Conservation (phyloP, 106 monocot genomes). For the Platanthera zijinensis region DNA sequence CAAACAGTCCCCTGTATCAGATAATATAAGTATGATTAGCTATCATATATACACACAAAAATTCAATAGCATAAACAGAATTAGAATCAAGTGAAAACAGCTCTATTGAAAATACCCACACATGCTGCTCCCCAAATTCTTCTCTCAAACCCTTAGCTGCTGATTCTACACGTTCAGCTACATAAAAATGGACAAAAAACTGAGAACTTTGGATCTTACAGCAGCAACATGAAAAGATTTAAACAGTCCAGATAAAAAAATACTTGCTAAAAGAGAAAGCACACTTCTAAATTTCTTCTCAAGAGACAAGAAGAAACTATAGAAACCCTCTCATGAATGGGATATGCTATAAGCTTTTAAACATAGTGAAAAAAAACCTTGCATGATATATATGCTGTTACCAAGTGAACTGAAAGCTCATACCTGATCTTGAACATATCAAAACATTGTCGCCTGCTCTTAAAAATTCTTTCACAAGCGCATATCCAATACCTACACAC, state of each 20-base stretch:
- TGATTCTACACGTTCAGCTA: slow-evolving; percentile 82
- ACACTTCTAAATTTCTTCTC: neutral
- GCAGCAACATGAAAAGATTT: neutral
- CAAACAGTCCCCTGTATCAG: slow-evolving; percentile 65
- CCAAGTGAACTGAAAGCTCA: neutral
- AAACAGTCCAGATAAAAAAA: neutral
- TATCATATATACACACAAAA: neutral
- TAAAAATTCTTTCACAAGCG: slow-evolving; percentile 83
- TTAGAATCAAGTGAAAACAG: slow-evolving; percentile 22
- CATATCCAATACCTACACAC: slow-evolving; percentile 78
- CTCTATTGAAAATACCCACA: slow-evolving; percentile 75
- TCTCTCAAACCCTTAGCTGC: slow-evolving; percentile 46
- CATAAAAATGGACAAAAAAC: neutral
- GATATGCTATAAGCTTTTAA: neutral
- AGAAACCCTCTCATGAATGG: neutral
- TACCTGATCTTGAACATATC: slow-evolving; percentile 96
- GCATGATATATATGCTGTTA: neutral
- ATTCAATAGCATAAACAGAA: neutral
- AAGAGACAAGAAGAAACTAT: neutral
- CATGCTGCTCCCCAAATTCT: slow-evolving; percentile 79
- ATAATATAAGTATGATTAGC: neutral
- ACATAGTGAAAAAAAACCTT: neutral
- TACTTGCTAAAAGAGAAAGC: neutral
- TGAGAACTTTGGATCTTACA: neutral
- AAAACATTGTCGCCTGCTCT: slow-evolving; percentile 83